Conservation (phyloP, 257 asterid genomes). For the Solanum paucissectum region DNA sequence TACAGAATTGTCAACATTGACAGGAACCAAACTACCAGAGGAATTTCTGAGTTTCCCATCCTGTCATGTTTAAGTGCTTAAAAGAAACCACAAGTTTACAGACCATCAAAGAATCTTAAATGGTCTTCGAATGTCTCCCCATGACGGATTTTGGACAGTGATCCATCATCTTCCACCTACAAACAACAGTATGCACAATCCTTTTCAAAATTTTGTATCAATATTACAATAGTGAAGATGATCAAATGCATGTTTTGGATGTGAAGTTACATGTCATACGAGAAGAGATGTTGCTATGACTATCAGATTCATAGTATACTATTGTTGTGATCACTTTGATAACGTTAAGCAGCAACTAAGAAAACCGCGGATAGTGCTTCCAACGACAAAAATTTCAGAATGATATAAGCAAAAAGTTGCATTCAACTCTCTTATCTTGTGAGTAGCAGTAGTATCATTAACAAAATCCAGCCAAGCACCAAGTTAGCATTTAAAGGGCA, state of each 20-base stretch:
- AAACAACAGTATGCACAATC: neutral
- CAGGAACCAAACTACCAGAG: neutral
- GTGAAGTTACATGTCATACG: neutral
- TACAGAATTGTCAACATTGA: neutral
- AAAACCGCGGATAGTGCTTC: neutral
- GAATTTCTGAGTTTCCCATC: neutral
- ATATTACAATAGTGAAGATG: neutral
- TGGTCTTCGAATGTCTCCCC: slow-evolving; percentile 84
- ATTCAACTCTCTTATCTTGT: neutral
- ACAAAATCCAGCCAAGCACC: neutral
- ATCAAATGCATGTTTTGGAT: neutral
- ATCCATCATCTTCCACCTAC: slow-evolving; percentile 84
- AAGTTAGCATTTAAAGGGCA: neutral
- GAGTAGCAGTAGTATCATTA: neutral
- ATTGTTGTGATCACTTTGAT: neutral
- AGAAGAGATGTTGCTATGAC: neutral
- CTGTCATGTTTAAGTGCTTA: neutral
- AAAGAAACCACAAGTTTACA: slow-evolving; percentile 11
- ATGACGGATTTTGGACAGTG: slow-evolving; percentile 67
- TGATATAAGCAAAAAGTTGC: neutral
- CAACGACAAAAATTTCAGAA: neutral
- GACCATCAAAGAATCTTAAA: slow-evolving; percentile 66
- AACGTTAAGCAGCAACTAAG: neutral
- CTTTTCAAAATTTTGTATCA: neutral
- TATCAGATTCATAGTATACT: neutral